Conservation (phyloP, 2,329 filamentous ascomycete species). For the Fusarium irregulare region DNA sequence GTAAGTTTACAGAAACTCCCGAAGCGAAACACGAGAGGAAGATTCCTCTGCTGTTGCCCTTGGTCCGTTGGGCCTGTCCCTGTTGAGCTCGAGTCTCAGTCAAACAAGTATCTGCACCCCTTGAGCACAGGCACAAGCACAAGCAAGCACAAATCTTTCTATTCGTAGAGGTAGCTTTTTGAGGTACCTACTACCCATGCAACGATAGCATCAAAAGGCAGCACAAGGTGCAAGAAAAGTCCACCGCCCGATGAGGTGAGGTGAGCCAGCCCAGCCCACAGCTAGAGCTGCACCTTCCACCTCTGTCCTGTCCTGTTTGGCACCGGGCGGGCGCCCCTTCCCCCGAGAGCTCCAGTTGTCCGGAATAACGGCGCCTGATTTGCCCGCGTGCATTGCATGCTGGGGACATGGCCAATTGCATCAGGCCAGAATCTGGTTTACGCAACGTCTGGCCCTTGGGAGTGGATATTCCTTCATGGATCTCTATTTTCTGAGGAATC, state of each 20-base stretch:
- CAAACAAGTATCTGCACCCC: constrained; percentile 20
- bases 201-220: constrained; percentile 29
- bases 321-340: constrained; percentile 36
- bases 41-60: constrained; percentile 32
- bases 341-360: constrained; percentile 46
- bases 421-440: constrained; percentile 47
- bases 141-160: neutral
- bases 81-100: constrained; percentile 31
- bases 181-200: constrained; percentile 25
- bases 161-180: neutral
- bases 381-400: constrained; percentile 41
- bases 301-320: constrained; percentile 26
- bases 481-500: neutral
- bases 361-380: constrained; percentile 44
- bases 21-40: constrained; percentile 26
- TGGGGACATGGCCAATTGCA: constrained; percentile 42
- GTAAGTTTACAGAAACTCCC: constrained; percentile 19
- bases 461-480: constrained; percentile 17
- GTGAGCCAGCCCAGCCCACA: constrained; percentile 44
- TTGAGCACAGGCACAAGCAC: neutral
- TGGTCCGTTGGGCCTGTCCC: constrained; percentile 44
- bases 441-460: constrained; percentile 27
- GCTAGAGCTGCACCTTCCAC: constrained; percentile 23
- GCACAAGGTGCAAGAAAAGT: constrained; percentile 1
- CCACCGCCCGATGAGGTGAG: constrained; percentile 24